A percentile compares a stretch with the other conserved stretches of the same genome.
Conservation (phyloP, 1,284 basidiomycete species). For the Stygiomarasmius scandens region DNA sequence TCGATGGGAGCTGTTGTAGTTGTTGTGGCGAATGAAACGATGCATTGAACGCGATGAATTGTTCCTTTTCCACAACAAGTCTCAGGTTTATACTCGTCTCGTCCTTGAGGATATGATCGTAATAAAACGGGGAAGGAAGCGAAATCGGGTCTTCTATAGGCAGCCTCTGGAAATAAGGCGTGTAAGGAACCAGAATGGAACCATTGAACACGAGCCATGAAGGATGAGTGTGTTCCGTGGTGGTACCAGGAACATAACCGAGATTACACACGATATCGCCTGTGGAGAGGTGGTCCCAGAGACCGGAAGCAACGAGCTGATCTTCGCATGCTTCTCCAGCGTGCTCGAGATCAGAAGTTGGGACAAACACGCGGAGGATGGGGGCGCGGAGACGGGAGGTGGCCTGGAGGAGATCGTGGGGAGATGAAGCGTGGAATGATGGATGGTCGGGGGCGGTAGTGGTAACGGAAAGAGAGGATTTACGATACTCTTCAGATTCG, state of each 20-base stretch:
- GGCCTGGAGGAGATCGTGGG: constrained; percentile 65
- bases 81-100: neutral
- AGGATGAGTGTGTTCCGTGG: neutral
- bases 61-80: neutral
- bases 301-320: constrained; percentile 60
- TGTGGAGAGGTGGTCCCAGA: constrained; percentile 71
- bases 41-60: neutral
- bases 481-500: too few species aligned
- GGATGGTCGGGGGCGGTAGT: neutral
- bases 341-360: constrained; percentile 55
- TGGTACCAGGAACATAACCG: constrained; percentile 58
- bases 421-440: constrained; percentile 34
- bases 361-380: constrained; percentile 72
- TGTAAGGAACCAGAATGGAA: constrained; percentile 2
- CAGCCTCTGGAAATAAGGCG: neutral
- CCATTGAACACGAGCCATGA: constrained; percentile 10
- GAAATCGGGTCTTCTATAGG: constrained; percentile 10
- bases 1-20: neutral
- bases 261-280: constrained; percentile 80
- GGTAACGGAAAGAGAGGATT: too few species aligned
- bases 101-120: constrained; percentile 7
- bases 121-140: constrained; percentile 17
- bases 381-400: constrained; percentile 68
- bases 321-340: constrained; percentile 50
- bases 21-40: too few species aligned